Evolutionary conservation across 2,329 filamentous ascomycete genomes (phyloP).

Genomic region (Diaporthe sp.): DNA sequence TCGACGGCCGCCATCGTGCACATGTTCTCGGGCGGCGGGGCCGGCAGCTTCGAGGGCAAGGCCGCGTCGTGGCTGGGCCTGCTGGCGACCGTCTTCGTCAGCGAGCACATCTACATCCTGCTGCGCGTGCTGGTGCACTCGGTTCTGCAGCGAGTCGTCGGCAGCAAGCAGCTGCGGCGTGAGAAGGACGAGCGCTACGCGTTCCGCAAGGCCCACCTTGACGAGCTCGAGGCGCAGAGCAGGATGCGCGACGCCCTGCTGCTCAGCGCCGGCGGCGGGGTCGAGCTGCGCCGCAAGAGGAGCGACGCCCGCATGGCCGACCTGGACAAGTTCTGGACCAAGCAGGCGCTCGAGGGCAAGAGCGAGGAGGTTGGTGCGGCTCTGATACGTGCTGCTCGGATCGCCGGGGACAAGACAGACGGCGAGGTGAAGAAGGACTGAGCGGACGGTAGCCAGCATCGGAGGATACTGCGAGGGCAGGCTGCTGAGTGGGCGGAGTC

Average conservation of each 20-base stretch:
- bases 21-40: constrained; percentile 69
- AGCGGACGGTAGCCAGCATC: neutral
- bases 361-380: constrained; percentile 51
- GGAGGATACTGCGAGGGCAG: neutral
- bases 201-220: constrained; percentile 51
- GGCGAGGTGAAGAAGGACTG: constrained; percentile 17
- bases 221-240: constrained; percentile 53
- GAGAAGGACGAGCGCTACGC: constrained; percentile 56
- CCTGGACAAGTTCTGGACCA: constrained; percentile 57
- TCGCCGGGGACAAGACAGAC: neutral
- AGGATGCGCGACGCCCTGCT: constrained; percentile 34
- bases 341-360: constrained; percentile 54
- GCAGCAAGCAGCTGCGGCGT: constrained; percentile 55
- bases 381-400: constrained; percentile 46
- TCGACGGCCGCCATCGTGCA: constrained; percentile 80
- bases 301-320: constrained; percentile 50
- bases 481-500: neutral
- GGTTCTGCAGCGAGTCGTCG: constrained; percentile 52
- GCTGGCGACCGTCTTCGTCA: constrained; percentile 78
- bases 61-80: constrained; percentile 69
- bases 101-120: constrained; percentile 78
- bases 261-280: constrained; percentile 42
- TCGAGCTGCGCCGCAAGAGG: constrained; percentile 22
- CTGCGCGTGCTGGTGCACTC: constrained; percentile 59
- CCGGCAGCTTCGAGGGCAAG: constrained; percentile 55